Evolutionary conservation across 2,329 filamentous ascomycete species (phyloP).

Genomic region (Xylaria sp.): DNA sequence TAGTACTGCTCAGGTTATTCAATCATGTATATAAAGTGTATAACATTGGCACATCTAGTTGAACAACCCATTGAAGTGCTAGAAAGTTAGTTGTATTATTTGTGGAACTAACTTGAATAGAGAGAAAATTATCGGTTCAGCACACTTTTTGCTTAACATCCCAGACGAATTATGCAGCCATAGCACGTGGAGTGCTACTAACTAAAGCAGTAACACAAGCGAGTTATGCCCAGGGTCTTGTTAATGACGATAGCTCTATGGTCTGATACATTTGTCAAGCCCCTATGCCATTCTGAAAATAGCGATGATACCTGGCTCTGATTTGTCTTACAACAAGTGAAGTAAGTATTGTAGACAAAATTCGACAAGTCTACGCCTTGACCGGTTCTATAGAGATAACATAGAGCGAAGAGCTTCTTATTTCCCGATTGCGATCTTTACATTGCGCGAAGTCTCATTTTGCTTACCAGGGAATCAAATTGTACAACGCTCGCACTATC

Average conservation of each 20-base stretch:
- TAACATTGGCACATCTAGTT: background rate
- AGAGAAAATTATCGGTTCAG: background rate
- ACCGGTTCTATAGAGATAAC: background rate
- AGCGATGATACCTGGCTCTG: background rate
- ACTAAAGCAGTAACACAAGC: background rate
- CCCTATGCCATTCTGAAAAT: background rate
- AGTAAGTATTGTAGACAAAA: slow-evolving; percentile 8
- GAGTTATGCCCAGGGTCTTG: background rate
- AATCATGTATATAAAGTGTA: background rate
- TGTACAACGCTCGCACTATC: slow-evolving; percentile 1
- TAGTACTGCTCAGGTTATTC: too few species aligned
- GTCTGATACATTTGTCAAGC: slow-evolving; percentile 12
- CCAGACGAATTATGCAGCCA: background rate
- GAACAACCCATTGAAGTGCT: background rate
- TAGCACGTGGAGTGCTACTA: slow-evolving; percentile 1
- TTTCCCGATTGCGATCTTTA: slow-evolving; percentile 1
- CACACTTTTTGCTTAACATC: background rate
- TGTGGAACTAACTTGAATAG: background rate
- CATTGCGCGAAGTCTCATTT: slow-evolving; percentile 8
- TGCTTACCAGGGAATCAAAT: background rate
- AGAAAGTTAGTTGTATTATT: background rate
- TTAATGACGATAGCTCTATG: slow-evolving; percentile 2
- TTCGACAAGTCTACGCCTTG: background rate
- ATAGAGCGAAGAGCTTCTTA: slow-evolving; percentile 8
- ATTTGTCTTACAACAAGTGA: background rate